These are phyloP conservation scores for Pseudofabraea citricarpa DNA, from an alignment of 2,329 filamentous ascomycete species.

Conservation along the genomic window DNA sequence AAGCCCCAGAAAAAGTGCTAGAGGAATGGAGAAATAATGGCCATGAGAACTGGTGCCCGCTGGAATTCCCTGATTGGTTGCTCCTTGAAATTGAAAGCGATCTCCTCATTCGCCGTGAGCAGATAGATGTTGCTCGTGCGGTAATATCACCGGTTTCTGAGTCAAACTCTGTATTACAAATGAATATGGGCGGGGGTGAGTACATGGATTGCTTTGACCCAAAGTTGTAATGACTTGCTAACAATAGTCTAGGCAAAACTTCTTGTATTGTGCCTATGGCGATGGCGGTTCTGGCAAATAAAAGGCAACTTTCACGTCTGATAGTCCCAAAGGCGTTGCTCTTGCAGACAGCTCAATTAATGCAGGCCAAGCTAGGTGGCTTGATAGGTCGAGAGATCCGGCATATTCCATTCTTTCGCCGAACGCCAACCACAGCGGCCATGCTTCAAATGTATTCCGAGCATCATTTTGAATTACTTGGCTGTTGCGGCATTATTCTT, in stretches of 20 bases:
- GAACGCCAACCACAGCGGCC: slow-evolving; percentile 25
- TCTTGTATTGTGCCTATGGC: slow-evolving; percentile 49
- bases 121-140: slow-evolving; percentile 54
- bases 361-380: slow-evolving; percentile 35
- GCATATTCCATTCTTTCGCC: slow-evolving; percentile 40
- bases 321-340: slow-evolving; percentile 38
- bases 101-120: slow-evolving; percentile 53
- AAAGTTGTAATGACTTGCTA: background rate
- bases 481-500: slow-evolving; percentile 37
- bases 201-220: background rate
- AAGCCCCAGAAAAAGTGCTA: slow-evolving; percentile 23
- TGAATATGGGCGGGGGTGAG: slow-evolving; percentile 59
- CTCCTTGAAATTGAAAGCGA: slow-evolving; percentile 61
- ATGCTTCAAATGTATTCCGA: slow-evolving; percentile 28
- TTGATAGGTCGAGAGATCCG: slow-evolving; percentile 35
- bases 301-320: slow-evolving; percentile 33
- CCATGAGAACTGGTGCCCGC: slow-evolving; percentile 26
- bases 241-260: slow-evolving; percentile 41
- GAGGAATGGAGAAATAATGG: slow-evolving; percentile 32
- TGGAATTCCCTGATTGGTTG: slow-evolving; percentile 53
- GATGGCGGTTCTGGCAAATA: slow-evolving; percentile 37
- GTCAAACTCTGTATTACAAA: slow-evolving; percentile 53
- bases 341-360: slow-evolving; percentile 36
- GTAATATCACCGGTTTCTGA: slow-evolving; percentile 48
- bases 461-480: slow-evolving; percentile 32